These are phyloP conservation scores for Cornus suecica DNA, from an alignment of 148 eudicot species.

Conservation along the genomic window DNA sequence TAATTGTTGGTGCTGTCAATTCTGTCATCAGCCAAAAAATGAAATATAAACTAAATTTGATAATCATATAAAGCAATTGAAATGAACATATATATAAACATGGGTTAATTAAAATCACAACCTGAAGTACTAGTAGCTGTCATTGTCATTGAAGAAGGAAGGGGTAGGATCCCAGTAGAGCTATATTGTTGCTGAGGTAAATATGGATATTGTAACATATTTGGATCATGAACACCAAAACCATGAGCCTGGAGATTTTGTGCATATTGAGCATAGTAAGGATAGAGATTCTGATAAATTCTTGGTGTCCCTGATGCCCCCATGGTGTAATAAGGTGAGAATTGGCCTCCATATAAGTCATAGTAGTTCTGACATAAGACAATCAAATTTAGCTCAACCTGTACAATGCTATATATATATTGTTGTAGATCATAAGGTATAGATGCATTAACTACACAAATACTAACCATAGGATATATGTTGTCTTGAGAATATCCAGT, in stretches of 20 bases:
- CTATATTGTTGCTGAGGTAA: conserved; percentile 30
- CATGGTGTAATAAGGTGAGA: conserved; percentile 40
- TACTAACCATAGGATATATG: conserved; percentile 46
- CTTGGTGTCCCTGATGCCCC: conserved; percentile 31
- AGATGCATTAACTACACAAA: background rate
- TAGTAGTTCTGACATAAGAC: conserved; percentile 38
- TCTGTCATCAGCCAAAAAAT: background rate
- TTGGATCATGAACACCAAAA: conserved; percentile 44
- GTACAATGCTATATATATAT: background rate
- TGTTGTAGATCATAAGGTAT: background rate
- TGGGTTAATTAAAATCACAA: conserved; percentile 8
- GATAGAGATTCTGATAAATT: conserved; percentile 37
- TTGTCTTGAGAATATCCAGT: conserved; percentile 53
- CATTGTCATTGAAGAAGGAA: conserved; percentile 35
- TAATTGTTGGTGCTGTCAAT: conserved; percentile 1
- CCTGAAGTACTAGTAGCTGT: conserved; percentile 26
- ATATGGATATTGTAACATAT: conserved; percentile 47
- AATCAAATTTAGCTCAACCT: background rate
- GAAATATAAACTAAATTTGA: background rate
- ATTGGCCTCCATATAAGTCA: conserved; percentile 42
- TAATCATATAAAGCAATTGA: background rate
- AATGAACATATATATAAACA: background rate
- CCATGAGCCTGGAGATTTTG: conserved; percentile 44
- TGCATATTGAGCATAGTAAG: conserved; percentile 41
- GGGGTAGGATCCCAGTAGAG: conserved; percentile 39